Evolutionary conservation across 257 asterid species (phyloP).

Genomic region (Henckelia pumila): DNA sequence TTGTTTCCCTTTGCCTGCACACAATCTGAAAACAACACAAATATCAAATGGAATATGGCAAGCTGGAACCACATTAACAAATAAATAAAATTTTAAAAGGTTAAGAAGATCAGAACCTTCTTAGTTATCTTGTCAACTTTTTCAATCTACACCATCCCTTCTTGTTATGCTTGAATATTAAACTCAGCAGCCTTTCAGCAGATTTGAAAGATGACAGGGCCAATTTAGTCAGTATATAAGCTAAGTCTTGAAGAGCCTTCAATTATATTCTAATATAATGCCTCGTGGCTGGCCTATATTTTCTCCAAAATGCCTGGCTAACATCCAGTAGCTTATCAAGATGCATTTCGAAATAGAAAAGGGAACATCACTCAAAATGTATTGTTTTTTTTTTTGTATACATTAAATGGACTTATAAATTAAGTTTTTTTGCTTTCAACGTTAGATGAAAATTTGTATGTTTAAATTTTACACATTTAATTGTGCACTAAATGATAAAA

Average conservation of each 20-base stretch:
- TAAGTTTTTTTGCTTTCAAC: no score
- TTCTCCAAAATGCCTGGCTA: slow-evolving; percentile 12
- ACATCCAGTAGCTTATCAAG: no score
- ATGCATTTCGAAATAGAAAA: no score
- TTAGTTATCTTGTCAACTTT: slow-evolving; percentile 96
- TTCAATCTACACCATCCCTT: slow-evolving; percentile 92
- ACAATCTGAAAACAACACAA: slow-evolving; percentile 59
- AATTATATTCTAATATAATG: slow-evolving; percentile 8
- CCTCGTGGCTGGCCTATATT: slow-evolving; percentile 5
- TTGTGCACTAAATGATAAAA: no score
- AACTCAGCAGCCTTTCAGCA: slow-evolving; percentile 81
- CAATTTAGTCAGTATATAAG: slow-evolving; percentile 24
- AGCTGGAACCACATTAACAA: slow-evolving; percentile 18
- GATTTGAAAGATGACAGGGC: slow-evolving; percentile 31
- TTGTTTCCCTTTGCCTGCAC: no score
- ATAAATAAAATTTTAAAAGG: slow-evolving; percentile 18
- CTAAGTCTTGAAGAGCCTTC: slow-evolving; percentile 1
- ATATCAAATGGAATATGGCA: slow-evolving; percentile 7
- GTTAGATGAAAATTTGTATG: no score
- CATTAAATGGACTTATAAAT: no score
- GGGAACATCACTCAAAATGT: no score
- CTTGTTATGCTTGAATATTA: slow-evolving; percentile 94
- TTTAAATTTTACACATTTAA: no score
- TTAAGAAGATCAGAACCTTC: slow-evolving; percentile 51
- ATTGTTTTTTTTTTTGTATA: no score